These are phyloP conservation scores for Podospora didyma DNA, from an alignment of 495 filamentous ascomycete genomes.

Conservation along the genomic window DNA sequence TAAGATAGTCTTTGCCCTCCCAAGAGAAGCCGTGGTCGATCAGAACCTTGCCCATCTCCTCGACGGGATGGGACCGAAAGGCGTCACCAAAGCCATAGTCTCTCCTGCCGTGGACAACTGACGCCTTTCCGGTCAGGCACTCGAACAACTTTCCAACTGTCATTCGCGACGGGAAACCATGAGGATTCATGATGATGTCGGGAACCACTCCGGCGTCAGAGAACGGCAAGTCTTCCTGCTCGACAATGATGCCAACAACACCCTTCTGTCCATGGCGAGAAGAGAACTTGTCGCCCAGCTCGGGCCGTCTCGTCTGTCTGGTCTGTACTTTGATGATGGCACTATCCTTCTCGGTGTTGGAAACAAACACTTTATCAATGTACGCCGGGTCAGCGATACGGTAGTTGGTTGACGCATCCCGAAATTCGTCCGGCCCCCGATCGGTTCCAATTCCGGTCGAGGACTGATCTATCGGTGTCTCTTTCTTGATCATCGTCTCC, in stretches of 20 bases:
- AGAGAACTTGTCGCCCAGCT: slow-evolving; percentile 97
- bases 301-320: slow-evolving; percentile 86
- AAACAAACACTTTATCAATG: slow-evolving; percentile 91
- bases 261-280: slow-evolving; percentile 99
- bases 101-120: slow-evolving; percentile 73
- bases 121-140: slow-evolving; percentile 89
- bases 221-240: slow-evolving; percentile 97
- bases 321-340: slow-evolving; percentile 87
- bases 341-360: slow-evolving; percentile 75
- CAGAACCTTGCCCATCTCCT: slow-evolving; percentile 82
- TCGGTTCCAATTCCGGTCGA: slow-evolving; percentile 62
- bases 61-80: slow-evolving; percentile 87
- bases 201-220: slow-evolving; percentile 83
- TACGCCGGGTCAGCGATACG: slow-evolving; percentile 78
- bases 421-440: slow-evolving; percentile 56
- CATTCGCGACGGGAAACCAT: slow-evolving; percentile 99
- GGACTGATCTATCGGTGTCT: slow-evolving; percentile 67
- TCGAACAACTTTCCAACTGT: slow-evolving; percentile 98
- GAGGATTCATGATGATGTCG: slow-evolving; percentile 99
- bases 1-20: slow-evolving; percentile 94
- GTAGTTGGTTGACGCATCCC: slow-evolving; percentile 72
- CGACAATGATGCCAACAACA: slow-evolving; percentile 91
- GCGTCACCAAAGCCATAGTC: slow-evolving; percentile 83
- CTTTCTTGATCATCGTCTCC: slow-evolving; percentile 85
- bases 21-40: slow-evolving; percentile 89